A percentile compares a stretch with the other conserved stretches of the same genome.
phyloP scores from a whole-genome alignment of 2,329 filamentous ascomycete species.

The Epichloe brachyelytri region DNA sequence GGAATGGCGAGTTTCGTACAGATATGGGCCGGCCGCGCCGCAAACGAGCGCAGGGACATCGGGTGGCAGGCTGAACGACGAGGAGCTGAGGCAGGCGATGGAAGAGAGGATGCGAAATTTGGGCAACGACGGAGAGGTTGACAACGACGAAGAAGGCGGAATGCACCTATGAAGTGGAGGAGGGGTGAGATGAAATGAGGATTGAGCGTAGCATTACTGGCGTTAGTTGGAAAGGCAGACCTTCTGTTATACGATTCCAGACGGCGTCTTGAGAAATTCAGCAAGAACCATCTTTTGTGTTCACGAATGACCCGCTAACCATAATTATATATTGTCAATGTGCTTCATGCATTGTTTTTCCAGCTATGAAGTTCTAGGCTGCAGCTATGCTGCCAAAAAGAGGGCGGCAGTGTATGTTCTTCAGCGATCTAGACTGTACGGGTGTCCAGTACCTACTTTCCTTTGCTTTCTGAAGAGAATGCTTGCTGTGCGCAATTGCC shows the following conservation, averaged over 20 bases:
- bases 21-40: slow-evolving; percentile 17
- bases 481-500: background rate
- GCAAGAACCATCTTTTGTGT: too few species aligned
- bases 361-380: background rate
- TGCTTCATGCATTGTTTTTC: background rate
- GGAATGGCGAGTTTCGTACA: slow-evolving; percentile 35
- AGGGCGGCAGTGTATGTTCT: background rate
- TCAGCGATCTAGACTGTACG: background rate
- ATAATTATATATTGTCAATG: background rate
- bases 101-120: slow-evolving; percentile 39
- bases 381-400: background rate
- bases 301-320: too few species aligned
- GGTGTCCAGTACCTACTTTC: too few species aligned
- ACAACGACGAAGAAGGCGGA: slow-evolving; percentile 35
- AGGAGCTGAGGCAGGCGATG: slow-evolving; percentile 43
- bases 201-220: background rate
- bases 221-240: background rate
- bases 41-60: slow-evolving; percentile 1
- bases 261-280: too few species aligned
- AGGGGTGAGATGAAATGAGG: background rate
- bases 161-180: slow-evolving; percentile 40
- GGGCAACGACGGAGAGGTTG: slow-evolving; percentile 24
- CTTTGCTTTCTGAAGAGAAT: background rate
- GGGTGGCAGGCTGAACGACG: slow-evolving; percentile 41
- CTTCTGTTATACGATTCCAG: background rate